Percentiles rank a stretch among this genome's conserved stretches.
These are phyloP conservation scores for Citrus australasica DNA, from an alignment of 345 rosid species.

Conservation along the genomic window DNA sequence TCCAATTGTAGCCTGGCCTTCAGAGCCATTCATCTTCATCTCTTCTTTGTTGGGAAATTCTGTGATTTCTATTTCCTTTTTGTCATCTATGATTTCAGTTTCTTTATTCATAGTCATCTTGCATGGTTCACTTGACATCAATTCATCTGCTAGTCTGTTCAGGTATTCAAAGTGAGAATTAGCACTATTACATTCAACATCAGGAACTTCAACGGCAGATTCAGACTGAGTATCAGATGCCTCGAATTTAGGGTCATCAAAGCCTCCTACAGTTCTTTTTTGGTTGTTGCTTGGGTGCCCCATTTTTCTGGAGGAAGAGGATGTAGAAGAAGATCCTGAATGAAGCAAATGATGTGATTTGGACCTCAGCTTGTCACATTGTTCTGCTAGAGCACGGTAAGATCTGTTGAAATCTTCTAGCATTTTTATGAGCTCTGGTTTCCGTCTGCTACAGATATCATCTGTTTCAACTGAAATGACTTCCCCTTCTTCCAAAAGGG, in stretches of 20 bases:
- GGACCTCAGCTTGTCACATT: conserved; percentile 30
- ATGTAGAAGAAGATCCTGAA: conserved; percentile 17
- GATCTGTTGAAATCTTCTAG: conserved; percentile 36
- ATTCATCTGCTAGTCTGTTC: conserved; percentile 18
- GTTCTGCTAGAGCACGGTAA: conserved; percentile 31
- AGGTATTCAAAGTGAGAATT: conserved; percentile 10
- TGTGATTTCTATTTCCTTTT: conserved; percentile 2
- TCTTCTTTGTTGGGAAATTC: conserved; percentile 7
- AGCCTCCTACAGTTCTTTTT: not conserved
- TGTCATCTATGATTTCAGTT: not conserved
- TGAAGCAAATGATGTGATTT: conserved; percentile 4
- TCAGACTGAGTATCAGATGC: conserved; percentile 16
- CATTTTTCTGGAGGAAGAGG: not conserved
- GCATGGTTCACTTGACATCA: conserved; percentile 11
- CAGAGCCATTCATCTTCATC: not conserved
- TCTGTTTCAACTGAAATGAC: not conserved
- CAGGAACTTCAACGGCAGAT: conserved; percentile 16
- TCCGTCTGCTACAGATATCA: conserved; percentile 4
- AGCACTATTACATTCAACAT: conserved; percentile 8
- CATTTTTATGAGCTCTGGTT: conserved; percentile 22
- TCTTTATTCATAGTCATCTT: not conserved
- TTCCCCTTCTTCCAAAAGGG: conserved; percentile 21
- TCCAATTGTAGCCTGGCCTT: not conserved
- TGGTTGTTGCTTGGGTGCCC: not conserved
- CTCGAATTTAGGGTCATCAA: conserved; percentile 12